A percentile compares a stretch with the other conserved stretches of the same genome.
phyloP scores from a whole-genome alignment of 2,329 filamentous ascomycete species.

The Magnaporthiopsis poae region DNA sequence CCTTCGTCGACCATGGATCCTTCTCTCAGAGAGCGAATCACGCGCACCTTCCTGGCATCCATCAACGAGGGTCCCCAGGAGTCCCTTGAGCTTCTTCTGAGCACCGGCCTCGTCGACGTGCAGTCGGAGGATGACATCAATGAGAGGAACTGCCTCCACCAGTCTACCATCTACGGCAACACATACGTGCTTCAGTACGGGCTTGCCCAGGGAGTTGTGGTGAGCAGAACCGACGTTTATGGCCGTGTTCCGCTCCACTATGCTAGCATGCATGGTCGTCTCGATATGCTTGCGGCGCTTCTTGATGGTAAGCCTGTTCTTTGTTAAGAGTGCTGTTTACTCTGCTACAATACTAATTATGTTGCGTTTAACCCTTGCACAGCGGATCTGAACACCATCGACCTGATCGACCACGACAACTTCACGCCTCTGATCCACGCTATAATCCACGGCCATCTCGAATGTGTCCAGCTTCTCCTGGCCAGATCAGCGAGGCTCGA shows the following conservation, averaged over 20 bases:
- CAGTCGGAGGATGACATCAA: conserved; percentile 95
- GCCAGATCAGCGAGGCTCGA: conserved; percentile 73
- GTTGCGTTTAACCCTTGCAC: not conserved
- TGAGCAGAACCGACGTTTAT: conserved; percentile 80
- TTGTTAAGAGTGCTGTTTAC: not conserved
- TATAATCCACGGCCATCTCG: conserved; percentile 76
- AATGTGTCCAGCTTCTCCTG: conserved; percentile 71
- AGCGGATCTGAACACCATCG: conserved; percentile 65
- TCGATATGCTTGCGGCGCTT: conserved; percentile 71
- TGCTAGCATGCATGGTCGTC: conserved; percentile 84
- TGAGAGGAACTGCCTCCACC: conserved; percentile 89
- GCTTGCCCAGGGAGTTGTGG: conserved; percentile 64
- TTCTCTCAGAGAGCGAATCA: conserved; percentile 63
- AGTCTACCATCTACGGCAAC: conserved; percentile 90
- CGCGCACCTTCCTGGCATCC: conserved; percentile 79
- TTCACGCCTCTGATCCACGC: conserved; percentile 93
- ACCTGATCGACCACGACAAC: conserved; percentile 89
- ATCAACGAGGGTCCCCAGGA: conserved; percentile 75
- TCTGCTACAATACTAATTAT: conserved; percentile 1
- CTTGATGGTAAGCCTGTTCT: conserved; percentile 43
- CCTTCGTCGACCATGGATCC: conserved; percentile 34
- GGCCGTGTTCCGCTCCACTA: conserved; percentile 90
- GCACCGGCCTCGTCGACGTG: conserved; percentile 77
- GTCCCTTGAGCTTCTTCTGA: conserved; percentile 65
- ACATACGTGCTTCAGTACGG: conserved; percentile 66